Base-by-base conservation (phyloP, 164 flowering plant genomes). In the Tinospora cordifolia region DNA sequence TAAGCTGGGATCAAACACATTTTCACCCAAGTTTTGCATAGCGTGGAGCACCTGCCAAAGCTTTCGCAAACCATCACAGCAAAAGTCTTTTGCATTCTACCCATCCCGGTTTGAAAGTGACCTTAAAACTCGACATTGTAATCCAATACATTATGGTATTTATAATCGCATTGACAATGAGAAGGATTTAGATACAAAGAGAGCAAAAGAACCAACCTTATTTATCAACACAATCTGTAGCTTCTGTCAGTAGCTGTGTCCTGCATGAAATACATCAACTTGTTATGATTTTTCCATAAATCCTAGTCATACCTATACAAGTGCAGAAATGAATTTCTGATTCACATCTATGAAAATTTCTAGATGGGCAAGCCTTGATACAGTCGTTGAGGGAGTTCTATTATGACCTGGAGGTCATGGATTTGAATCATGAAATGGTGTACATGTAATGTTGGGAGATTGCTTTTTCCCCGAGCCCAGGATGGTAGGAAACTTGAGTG, bases 241-340 rank as follows among this genome's bases (percentile, higher is more conserved):
- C 71, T 74, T 83, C 88, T 73, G 66, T 77, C 64, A 84, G 75
- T 67, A 86, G 90, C 59, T 27, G 57, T 19, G 24, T 25, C 58
- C 69, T 67, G 69, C 58, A 46, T 67, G 15, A 26, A 46, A 54
- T 21, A 54, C 10, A 54, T 54, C 8, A 54, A 51, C 19, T 19
- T 9, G 21, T 54, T 24, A 54, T 54, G 24, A 54, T 54, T 54
- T 54, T 51, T 22, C 22, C 9, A 8, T 17, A 19, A 19, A 19
- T 22, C n/a, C 5, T 19, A 15, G 24, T 30, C 36, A 30, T 30
- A 30, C 9, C 9, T 54, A 6, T 19, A 21, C 60, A 15, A 19
- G 6, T n/a, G 60, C 19, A 25, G 24, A 1, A 8, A 54, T 54
- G 0, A 54, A 19, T 8, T 5, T 54, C 59, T 2, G 24, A 7